Conservation (phyloP, 2,329 filamentous ascomycete species). For the Hypoxylon sp. region DNA sequence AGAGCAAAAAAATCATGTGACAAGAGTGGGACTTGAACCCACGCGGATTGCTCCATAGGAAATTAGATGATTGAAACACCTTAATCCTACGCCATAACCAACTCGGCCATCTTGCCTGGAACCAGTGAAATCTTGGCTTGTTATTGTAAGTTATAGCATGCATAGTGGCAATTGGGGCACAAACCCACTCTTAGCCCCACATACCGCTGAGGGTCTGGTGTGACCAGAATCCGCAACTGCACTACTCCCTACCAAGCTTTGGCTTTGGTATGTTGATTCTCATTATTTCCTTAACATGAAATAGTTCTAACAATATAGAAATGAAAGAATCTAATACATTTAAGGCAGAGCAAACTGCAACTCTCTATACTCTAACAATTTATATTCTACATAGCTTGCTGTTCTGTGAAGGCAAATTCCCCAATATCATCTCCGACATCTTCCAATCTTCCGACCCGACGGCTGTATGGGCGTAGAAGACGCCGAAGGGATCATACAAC, state of each 20-base stretch:
- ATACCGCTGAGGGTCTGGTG: too few relatives aligned
- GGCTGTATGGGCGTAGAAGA: constrained; percentile 47
- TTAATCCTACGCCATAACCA: constrained; percentile 1
- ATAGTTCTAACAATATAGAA: neutral
- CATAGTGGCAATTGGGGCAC: neutral
- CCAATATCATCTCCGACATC: constrained; percentile 43
- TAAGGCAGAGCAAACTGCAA: constrained; percentile 4
- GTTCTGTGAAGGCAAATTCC: constrained; percentile 42
- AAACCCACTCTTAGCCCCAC: too few relatives aligned
- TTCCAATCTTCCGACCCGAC: constrained; percentile 48
- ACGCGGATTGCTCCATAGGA: constrained; percentile 50
- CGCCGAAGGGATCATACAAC: constrained; percentile 44
- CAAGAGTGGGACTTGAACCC: constrained; percentile 32
- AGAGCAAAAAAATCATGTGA: neutral
- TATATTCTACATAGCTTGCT: constrained; percentile 40
- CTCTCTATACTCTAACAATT: constrained; percentile 20
- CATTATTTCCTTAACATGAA: neutral
- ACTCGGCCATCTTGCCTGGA: neutral
- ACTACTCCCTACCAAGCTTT: too few relatives aligned
- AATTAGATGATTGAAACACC: constrained; percentile 12
- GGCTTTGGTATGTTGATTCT: too few relatives aligned
- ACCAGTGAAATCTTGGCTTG: neutral
- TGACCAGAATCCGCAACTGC: too few relatives aligned
- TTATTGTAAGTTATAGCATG: neutral
- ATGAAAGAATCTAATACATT: neutral